A percentile compares a stretch with the other conserved stretches of the same genome.
Evolutionary conservation across 2,329 filamentous ascomycete genomes (phyloP).

Genomic region (Lasiodiplodia theobromae): DNA sequence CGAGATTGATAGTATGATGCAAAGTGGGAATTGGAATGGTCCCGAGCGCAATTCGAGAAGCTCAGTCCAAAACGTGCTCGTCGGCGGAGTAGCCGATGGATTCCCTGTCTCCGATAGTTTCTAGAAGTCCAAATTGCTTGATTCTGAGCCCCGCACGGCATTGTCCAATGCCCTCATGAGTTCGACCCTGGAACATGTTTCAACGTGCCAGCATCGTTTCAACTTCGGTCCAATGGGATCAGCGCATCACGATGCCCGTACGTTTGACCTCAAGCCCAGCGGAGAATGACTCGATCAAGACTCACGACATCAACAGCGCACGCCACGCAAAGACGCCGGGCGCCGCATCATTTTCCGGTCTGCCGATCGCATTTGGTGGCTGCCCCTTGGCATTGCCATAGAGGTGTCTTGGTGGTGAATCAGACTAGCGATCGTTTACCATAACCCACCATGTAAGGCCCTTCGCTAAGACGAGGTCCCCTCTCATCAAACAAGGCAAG

Average conservation of each 20-base stretch:
- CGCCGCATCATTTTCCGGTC: constrained; percentile 1
- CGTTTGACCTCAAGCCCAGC: background rate
- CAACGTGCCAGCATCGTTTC: constrained; percentile 10
- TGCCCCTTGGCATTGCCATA: background rate
- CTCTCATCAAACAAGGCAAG: constrained; percentile 27
- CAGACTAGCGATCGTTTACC: background rate
- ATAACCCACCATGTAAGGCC: background rate
- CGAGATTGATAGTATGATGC: background rate
- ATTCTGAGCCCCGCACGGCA: background rate
- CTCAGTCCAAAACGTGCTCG: background rate
- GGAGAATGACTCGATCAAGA: constrained; percentile 1
- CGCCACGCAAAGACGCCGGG: background rate
- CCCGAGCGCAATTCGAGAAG: background rate
- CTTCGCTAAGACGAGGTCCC: constrained; percentile 7
- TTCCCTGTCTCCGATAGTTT: background rate
- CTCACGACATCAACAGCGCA: background rate
- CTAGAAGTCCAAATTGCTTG: background rate
- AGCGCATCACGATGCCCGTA: constrained; percentile 1
- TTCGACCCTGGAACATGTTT: constrained; percentile 15
- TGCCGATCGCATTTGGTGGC: background rate
- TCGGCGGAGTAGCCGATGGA: background rate
- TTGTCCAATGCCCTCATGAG: background rate
- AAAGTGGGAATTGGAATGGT: background rate
- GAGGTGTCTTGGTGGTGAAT: background rate
- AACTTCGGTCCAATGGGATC: background rate